A percentile compares a stretch with the other conserved stretches of the same genome.
Evolutionary conservation across 2,329 filamentous ascomycete genomes (phyloP).

Genomic region (Microdochium trichocladiopsis): DNA sequence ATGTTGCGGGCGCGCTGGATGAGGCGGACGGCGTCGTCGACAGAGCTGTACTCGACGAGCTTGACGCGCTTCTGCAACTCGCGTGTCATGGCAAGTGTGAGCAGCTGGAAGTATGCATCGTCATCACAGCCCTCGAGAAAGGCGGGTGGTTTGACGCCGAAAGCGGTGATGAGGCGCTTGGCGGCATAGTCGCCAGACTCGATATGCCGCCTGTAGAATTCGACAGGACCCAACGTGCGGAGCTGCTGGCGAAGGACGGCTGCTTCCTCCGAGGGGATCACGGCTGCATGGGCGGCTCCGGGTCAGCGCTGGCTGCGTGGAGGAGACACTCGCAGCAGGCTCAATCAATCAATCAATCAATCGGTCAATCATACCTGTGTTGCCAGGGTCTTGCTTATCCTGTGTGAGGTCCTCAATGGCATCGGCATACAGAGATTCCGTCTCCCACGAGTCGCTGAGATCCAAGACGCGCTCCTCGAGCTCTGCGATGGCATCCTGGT

Average conservation of each 20-base stretch:
- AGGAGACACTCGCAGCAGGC: background rate
- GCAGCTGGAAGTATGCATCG: conserved; percentile 65
- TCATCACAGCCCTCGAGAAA: conserved; percentile 71
- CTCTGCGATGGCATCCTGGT: conserved; percentile 21
- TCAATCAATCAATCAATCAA: conserved; percentile 6
- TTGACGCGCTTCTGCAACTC: conserved; percentile 80
- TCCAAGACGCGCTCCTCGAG: conserved; percentile 46
- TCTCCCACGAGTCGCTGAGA: conserved; percentile 52
- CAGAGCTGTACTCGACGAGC: conserved; percentile 69
- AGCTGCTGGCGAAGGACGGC: conserved; percentile 62
- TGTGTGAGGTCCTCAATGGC: conserved; percentile 51
- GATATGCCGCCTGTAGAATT: conserved; percentile 69
- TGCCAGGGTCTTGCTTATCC: conserved; percentile 23
- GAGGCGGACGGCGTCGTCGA: conserved; percentile 79
- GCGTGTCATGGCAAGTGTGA: conserved; percentile 70
- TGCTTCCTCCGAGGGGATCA: conserved; percentile 51
- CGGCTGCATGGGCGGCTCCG: conserved; percentile 13
- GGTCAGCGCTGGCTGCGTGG: conserved; percentile 10
- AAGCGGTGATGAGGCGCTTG: conserved; percentile 80
- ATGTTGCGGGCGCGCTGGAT: conserved; percentile 73
- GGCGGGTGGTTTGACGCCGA: conserved; percentile 66
- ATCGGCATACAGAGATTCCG: conserved; percentile 57
- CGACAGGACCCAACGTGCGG: conserved; percentile 67
- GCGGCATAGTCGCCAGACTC: conserved; percentile 63
- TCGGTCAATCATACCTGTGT: conserved; percentile 1